Evolutionary conservation across 768 basidiomycete species (phyloP).

Genomic region (Leucocoprinus leucothites): DNA sequence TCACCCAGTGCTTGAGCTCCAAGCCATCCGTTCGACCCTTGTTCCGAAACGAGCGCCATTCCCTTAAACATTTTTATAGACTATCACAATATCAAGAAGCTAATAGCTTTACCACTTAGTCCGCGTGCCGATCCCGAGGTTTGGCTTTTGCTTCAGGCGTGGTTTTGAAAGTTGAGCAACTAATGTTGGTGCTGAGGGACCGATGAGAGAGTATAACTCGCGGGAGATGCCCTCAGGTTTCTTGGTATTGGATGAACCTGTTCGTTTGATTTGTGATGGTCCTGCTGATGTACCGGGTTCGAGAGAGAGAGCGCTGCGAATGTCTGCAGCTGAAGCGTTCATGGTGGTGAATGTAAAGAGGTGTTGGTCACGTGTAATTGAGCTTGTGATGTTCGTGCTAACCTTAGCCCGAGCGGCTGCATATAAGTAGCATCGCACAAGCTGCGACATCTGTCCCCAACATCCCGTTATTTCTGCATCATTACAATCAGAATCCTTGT

Average conservation of each 20-base stretch:
- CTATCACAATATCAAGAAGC: neutral
- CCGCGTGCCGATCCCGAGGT: constrained; percentile 56
- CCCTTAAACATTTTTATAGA: constrained; percentile 46
- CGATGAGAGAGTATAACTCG: constrained; percentile 92
- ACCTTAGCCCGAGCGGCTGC: neutral
- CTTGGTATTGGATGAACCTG: constrained; percentile 33
- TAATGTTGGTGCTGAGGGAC: constrained; percentile 86
- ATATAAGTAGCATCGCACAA: no score
- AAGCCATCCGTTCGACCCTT: constrained; percentile 63
- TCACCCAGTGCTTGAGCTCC: constrained; percentile 83
- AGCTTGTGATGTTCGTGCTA: neutral
- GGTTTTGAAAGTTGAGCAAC: constrained; percentile 78
- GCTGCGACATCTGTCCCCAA: neutral
- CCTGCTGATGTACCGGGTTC: constrained; percentile 37
- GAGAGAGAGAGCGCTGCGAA: constrained; percentile 80
- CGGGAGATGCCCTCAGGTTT: constrained; percentile 91
- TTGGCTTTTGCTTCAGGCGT: constrained; percentile 84
- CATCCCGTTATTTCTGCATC: neutral
- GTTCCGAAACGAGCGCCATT: constrained; percentile 72
- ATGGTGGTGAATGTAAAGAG: constrained; percentile 32
- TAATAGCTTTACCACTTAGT: constrained; percentile 61
- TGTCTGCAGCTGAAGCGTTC: constrained; percentile 74
- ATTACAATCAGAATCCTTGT: neutral
- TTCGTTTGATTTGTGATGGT: constrained; percentile 45
- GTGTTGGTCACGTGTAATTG: constrained; percentile 22